phyloP scores from a whole-genome alignment of 2,329 filamentous ascomycete genomes.

The Diaporthe caulivora region DNA sequence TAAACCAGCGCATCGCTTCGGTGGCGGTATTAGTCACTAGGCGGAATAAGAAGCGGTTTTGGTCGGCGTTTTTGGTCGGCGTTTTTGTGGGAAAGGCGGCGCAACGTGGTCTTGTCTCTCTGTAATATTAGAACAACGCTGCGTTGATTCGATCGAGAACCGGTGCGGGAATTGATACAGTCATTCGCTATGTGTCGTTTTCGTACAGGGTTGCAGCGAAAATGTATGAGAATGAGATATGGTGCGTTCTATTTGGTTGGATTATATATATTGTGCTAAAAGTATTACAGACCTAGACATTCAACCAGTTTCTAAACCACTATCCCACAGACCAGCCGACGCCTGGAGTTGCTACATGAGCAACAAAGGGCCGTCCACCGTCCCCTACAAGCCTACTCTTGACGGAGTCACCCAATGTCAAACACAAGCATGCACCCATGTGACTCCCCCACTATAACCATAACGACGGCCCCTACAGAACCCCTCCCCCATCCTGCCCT shows the following conservation, averaged over 20 bases:
- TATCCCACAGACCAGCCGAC: background rate
- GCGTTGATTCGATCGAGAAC: background rate
- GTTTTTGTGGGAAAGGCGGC: background rate
- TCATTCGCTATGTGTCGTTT: background rate
- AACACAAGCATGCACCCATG: background rate
- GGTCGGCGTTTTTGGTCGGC: conserved; percentile 12
- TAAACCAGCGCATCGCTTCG: background rate
- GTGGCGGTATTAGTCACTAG: background rate
- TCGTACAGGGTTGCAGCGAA: background rate
- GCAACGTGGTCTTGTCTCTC: background rate
- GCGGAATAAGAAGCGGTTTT: background rate
- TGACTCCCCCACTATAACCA: too few species aligned
- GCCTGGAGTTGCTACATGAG: background rate
- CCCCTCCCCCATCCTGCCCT: background rate
- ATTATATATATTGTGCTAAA: background rate
- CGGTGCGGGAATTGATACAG: background rate
- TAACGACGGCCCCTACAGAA: background rate
- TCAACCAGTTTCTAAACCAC: background rate
- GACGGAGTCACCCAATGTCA: background rate
- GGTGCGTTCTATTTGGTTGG: background rate
- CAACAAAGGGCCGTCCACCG: background rate
- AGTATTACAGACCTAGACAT: background rate
- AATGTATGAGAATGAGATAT: background rate
- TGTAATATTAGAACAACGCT: conserved; percentile 21
- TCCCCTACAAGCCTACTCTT: background rate